Conservation (phyloP, 2,329 filamentous ascomycete genomes). For the Ophiocordyceps robertsii region DNA sequence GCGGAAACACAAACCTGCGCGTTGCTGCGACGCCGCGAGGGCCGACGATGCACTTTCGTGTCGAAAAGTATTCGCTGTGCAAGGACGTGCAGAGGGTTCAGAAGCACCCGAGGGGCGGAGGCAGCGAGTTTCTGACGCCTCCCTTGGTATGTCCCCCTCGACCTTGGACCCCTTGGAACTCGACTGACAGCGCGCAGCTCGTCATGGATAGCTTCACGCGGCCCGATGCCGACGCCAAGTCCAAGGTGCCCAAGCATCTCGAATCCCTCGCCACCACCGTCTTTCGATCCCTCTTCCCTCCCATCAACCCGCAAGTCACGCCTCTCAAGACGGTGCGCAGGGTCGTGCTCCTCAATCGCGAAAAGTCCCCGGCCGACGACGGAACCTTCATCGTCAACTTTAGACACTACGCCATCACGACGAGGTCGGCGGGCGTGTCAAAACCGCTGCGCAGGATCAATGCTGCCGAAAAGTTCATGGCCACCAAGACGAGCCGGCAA, state of each 20-base stretch:
- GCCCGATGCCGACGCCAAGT: slow-evolving; percentile 42
- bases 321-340: slow-evolving; percentile 86
- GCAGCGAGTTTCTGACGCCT: slow-evolving; percentile 74
- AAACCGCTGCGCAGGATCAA: slow-evolving; percentile 74
- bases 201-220: slow-evolving; percentile 97
- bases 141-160: slow-evolving; percentile 48
- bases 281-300: slow-evolving; percentile 92
- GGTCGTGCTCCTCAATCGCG: slow-evolving; percentile 80
- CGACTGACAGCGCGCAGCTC: slow-evolving; percentile 34
- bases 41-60: slow-evolving; percentile 84
- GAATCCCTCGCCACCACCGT: slow-evolving; percentile 86
- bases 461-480: slow-evolving; percentile 67
- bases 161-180: neutral
- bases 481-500: slow-evolving; percentile 46
- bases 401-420: slow-evolving; percentile 90
- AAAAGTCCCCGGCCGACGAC: slow-evolving; percentile 43
- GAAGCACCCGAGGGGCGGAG: slow-evolving; percentile 68
- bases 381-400: slow-evolving; percentile 74
- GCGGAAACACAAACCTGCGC: slow-evolving; percentile 85
- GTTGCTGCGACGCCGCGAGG: slow-evolving; percentile 79
- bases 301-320: slow-evolving; percentile 83
- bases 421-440: slow-evolving; percentile 71
- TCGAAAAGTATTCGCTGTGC: slow-evolving; percentile 87
- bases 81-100: slow-evolving; percentile 80
- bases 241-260: slow-evolving; percentile 80